Evolutionary conservation across 805 yeast species (phyloP).

Genomic region (Pichia californica): DNA sequence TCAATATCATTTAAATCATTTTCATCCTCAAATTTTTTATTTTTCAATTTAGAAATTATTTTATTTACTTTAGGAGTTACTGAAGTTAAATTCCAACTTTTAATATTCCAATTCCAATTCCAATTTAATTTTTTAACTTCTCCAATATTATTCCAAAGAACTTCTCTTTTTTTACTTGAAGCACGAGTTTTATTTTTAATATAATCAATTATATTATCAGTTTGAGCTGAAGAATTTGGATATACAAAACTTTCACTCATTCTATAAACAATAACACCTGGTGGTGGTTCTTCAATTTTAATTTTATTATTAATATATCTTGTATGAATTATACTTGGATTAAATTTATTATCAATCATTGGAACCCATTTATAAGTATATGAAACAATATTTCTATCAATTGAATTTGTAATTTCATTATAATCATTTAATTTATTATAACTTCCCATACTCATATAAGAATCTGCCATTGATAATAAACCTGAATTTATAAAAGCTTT

Average conservation of each 20-base stretch:
- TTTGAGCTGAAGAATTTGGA: conserved; percentile 69
- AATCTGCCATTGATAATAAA: conserved; percentile 8
- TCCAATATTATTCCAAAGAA: conserved; percentile 8
- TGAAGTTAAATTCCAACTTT: background rate
- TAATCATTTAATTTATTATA: conserved; percentile 39
- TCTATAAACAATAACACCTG: conserved; percentile 81
- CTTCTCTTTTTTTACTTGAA: conserved; percentile 52
- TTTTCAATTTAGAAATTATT: conserved; percentile 15
- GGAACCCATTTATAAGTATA: conserved; percentile 59
- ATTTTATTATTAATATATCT: conserved; percentile 45
- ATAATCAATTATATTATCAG: conserved; percentile 62
- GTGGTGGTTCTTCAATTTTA: conserved; percentile 70
- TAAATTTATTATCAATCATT: conserved; percentile 29
- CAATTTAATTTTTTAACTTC: background rate
- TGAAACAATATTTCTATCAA: background rate
- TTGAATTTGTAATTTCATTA: conserved; percentile 3
- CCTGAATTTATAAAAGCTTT: conserved; percentile 10
- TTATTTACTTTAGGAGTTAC: background rate
- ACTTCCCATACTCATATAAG: conserved; percentile 3
- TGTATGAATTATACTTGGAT: conserved; percentile 23
- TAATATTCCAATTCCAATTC: conserved; percentile 2
- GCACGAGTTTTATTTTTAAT: conserved; percentile 39
- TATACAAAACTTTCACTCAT: conserved; percentile 76
- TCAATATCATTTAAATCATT: conserved; percentile 34
- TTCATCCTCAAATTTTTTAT: background rate